Evolutionary conservation across 306 rosid species (phyloP), one percentile per base, ranked within the genome.

Genomic region (Pyrus pyrifolia): DNA sequence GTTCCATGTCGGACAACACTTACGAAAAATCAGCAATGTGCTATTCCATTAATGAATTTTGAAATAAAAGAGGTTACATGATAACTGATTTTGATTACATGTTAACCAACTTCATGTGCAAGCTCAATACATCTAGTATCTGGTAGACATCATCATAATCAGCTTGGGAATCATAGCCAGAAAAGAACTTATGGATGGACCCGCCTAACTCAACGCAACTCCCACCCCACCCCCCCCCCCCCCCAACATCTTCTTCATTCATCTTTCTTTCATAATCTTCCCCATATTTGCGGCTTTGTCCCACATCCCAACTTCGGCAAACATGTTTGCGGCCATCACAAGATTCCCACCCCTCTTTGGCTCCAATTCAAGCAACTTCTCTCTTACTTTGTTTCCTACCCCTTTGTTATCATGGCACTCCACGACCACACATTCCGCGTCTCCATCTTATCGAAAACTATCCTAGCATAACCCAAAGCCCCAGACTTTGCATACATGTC

Each of bases 401-500:
- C 91, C 92, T 1, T 80, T 49, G 14, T 78, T 77, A 42, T 83
- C 97, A 95, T 95, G 25, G 96, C 96, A 85, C 91, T 95, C 97
- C 97, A 92, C 18, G 99, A 90, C 97, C 97, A 92, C 71, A 92
- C 99, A 82, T 89, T 90, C 84, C 85, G 82, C 84, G 80, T 66
- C 14, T 83, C 81, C 85, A 92, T 79, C 67, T 86, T 85, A 62
- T 86, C 68, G 58, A 92, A 92, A 15, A 89, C 90, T 81, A 68
- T 57, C 81, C 81, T 85, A 6, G 92, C 93, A 89, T 72, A 87
- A 51, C 31, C 76, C 52, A 92, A 75, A 63, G 80, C 76, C n/a
- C 97, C 99, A 13, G 97, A 90, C 64, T 92, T 92, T 11, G 89
- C 93, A 60, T 95, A 92, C 97, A 91, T 92, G 52, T 90, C 97